Evolutionary conservation across 768 basidiomycete genomes (phyloP), one percentile per base, ranked within the genome.

Genomic region (Gymnopilus junonius): DNA sequence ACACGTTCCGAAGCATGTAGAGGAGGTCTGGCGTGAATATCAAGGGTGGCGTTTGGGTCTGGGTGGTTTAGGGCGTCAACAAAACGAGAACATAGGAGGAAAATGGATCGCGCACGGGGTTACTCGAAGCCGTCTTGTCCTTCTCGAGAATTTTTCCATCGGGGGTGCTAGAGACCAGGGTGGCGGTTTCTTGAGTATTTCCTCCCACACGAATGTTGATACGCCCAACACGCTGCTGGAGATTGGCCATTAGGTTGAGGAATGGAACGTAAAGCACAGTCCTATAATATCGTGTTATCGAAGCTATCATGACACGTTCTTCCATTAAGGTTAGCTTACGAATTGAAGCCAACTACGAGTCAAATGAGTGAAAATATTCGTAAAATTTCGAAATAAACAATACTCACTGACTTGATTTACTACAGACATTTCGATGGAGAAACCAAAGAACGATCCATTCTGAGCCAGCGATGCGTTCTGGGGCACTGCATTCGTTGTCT

Each of bases 381-480:
- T 10, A 46, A 10, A 55, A 31, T 29, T 12, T 17, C 43, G 8
- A 17, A 11, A 54, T 55, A 42, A 67, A 48, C 79, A 75, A 62
- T 42, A 84, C 75, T 70, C 72, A 90, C 90, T 73, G 66, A 90
- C 79, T 77, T 86, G 85, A 57, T 83, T 85, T 8, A 87, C 81
- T 7, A 92, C 86, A 35, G 89, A 90, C 79, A 91, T 82, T 73
- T 93, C 91, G 46, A 93, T 82, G 3, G 88, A 90, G 71, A 92
- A 92, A 1, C 89, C 90, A 56, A 86, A 81, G 68, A 91, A 91
- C 27, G 58, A 45, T 12, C 67, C 65, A 29, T 59, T 62, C 7
- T 78, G 79, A 40, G 72, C 69, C 25, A 80, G 77, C 17, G 78
- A 80, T 1, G 77, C 66, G 12, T 74, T 76, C 2, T 66, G 61